Conservation (phyloP, 495 filamentous ascomycete species). For the Thozetella sp. region DNA sequence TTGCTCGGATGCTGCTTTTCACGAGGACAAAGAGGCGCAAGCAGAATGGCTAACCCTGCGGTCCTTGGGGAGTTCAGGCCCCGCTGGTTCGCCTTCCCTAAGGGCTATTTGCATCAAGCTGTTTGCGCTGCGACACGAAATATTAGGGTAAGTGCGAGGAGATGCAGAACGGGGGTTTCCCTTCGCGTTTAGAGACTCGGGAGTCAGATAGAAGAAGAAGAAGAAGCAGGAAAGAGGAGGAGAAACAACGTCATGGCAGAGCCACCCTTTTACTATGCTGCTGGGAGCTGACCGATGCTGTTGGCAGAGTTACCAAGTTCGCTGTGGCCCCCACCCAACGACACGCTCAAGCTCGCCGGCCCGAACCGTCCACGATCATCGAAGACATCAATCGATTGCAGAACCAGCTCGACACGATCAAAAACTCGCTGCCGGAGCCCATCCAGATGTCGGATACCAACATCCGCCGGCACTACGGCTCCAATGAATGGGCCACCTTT, state of each 20-base stretch:
- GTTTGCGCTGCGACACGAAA: conserved; percentile 5
- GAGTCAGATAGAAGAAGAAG: no score
- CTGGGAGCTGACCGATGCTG: no score
- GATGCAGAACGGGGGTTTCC: no score
- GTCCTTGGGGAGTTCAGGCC: not conserved
- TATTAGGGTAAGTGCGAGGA: conserved; percentile 7
- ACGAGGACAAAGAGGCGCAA: conserved; percentile 7
- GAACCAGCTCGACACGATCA: conserved; percentile 6
- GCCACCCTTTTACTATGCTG: no score
- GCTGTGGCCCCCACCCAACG: no score
- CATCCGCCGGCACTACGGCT: conserved; percentile 3
- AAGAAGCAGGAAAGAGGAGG: no score
- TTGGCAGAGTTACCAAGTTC: no score
- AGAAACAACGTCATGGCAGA: not conserved
- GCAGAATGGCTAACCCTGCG: conserved; percentile 5
- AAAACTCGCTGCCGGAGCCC: conserved; percentile 8
- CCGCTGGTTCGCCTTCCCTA: not conserved
- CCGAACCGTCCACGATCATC: conserved; percentile 11
- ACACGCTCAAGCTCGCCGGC: not conserved
- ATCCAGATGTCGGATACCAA: conserved; percentile 11
- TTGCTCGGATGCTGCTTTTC: conserved; percentile 12
- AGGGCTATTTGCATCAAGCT: conserved; percentile 1
- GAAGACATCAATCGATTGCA: conserved; percentile 11
- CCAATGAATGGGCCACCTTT: conserved; percentile 4
- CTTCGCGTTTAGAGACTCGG: no score